phyloP scores from a whole-genome alignment of 345 rosid species.

The Cardamine resedifolia region DNA sequence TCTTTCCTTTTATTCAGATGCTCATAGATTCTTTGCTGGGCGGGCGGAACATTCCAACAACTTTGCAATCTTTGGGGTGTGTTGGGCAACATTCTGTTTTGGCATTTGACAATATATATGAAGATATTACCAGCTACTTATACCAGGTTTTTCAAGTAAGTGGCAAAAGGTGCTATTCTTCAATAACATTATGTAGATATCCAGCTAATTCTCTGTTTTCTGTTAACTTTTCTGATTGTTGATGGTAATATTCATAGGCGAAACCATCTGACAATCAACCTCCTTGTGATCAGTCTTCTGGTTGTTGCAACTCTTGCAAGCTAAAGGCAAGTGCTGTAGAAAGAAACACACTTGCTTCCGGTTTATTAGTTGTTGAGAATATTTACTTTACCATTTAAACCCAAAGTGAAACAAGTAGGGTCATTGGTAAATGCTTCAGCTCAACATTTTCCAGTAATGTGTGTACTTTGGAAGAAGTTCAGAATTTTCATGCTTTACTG shows the following conservation, averaged over 20 bases:
- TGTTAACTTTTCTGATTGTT: constrained; percentile 24
- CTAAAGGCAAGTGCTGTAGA: constrained; percentile 58
- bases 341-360: constrained; percentile 3
- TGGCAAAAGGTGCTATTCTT: constrained; percentile 34
- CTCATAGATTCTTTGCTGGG: constrained; percentile 60
- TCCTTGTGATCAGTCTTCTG: constrained; percentile 44
- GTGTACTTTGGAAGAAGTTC: constrained; percentile 19
- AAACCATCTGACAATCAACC: constrained; percentile 41
- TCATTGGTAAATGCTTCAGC: constrained; percentile 17
- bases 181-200: constrained; percentile 19
- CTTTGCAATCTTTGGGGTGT: constrained; percentile 89
- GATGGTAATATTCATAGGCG: constrained; percentile 44
- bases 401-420: constrained; percentile 9
- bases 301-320: constrained; percentile 53
- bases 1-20: constrained; percentile 47
- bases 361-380: constrained; percentile 17
- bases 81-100: constrained; percentile 63
- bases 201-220: constrained; percentile 6
- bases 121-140: constrained; percentile 54
- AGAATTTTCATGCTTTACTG: constrained; percentile 19
- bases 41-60: constrained; percentile 67
- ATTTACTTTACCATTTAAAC: constrained; percentile 10
- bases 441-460: constrained; percentile 10
- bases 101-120: constrained; percentile 55
- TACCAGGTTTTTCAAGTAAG: constrained; percentile 59